These are phyloP conservation scores for Sisymbrium altissimum DNA, from an alignment of 345 rosid genomes.

Conservation along the genomic window DNA sequence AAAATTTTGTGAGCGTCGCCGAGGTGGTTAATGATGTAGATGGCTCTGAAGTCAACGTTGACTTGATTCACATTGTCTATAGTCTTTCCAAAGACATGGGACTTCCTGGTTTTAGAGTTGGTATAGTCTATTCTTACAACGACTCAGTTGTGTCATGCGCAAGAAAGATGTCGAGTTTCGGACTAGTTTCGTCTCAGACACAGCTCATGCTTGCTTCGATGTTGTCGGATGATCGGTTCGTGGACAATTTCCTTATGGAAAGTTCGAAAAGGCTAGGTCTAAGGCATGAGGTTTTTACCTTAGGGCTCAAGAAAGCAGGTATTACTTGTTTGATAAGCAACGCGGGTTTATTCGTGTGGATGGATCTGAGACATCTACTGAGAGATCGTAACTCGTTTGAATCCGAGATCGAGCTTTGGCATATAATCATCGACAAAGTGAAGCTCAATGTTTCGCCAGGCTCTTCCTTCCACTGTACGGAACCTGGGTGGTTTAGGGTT, in stretches of 20 bases:
- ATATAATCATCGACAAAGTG: constrained; percentile 52
- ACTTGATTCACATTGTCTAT: constrained; percentile 68
- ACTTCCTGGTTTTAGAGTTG: constrained; percentile 78
- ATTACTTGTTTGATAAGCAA: constrained; percentile 56
- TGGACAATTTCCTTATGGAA: constrained; percentile 45
- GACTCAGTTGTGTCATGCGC: constrained; percentile 58
- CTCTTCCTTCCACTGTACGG: constrained; percentile 62
- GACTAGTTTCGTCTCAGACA: constrained; percentile 75
- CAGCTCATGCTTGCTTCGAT: constrained; percentile 64
- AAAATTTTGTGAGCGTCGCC: constrained; percentile 55
- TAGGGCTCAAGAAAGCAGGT: constrained; percentile 46
- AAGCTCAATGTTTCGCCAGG: constrained; percentile 89
- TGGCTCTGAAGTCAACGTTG: constrained; percentile 37
- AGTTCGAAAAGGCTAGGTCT: constrained; percentile 49
- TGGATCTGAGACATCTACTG: constrained; percentile 65
- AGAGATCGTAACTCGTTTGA: constrained; percentile 40
- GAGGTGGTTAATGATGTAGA: constrained; percentile 54
- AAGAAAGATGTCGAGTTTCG: constrained; percentile 85
- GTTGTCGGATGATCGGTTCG: constrained; percentile 64
- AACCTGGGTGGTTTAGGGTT: constrained; percentile 89
- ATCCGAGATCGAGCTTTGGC: constrained; percentile 63
- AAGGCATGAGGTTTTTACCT: constrained; percentile 45
- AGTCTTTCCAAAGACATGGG: constrained; percentile 97
- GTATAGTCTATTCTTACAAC: constrained; percentile 74
- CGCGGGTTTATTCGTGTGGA: constrained; percentile 77